phyloP scores from a whole-genome alignment of 305 asterid genomes.

The Fraxinus sp. region DNA sequence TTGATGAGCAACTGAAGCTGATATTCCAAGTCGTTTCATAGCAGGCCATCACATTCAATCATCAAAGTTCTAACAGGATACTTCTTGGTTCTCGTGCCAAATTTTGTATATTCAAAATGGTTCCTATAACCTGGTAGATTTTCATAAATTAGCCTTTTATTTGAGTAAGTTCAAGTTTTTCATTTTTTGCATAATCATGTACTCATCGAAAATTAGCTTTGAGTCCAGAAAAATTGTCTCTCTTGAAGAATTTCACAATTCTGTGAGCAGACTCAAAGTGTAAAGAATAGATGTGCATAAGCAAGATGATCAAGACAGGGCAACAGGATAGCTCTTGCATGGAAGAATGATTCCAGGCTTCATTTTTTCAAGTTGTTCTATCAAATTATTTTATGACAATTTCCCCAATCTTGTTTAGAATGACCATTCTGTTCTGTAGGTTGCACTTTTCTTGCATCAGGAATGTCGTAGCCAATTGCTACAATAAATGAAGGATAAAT shows the following conservation, averaged over 20 bases:
- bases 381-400: background rate
- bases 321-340: background rate
- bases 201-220: background rate
- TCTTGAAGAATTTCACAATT: background rate
- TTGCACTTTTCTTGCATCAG: background rate
- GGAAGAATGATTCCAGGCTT: background rate
- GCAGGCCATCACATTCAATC: background rate
- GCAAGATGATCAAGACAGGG: background rate
- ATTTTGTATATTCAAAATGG: background rate
- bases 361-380: background rate
- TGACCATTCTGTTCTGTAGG: background rate
- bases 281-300: background rate
- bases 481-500: background rate
- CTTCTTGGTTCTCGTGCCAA: background rate
- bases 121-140: background rate
- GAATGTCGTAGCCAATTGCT: background rate
- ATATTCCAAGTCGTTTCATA: background rate
- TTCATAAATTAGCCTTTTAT: background rate
- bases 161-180: background rate
- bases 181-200: background rate
- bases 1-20: background rate
- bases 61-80: background rate
- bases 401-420: background rate
- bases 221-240: background rate
- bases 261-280: background rate